These are phyloP conservation scores for Crotalaria pallida DNA, from an alignment of 306 rosid species.

Conservation along the genomic window DNA sequence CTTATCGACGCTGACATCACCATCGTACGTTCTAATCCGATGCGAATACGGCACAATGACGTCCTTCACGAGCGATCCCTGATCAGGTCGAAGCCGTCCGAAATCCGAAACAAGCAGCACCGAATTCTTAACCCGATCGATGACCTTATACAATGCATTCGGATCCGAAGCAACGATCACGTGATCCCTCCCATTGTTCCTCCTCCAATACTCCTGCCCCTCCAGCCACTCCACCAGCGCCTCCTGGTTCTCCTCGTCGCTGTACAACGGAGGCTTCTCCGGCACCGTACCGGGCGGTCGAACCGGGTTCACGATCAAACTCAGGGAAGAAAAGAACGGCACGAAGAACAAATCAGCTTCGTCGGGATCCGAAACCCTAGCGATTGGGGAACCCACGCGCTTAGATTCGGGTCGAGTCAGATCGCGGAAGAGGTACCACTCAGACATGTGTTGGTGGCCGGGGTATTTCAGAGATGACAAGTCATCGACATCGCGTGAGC, in stretches of 20 bases:
- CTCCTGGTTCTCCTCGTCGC: constrained; percentile 82
- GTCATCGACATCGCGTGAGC: constrained; percentile 14
- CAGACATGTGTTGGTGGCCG: constrained; percentile 96
- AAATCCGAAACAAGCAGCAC: constrained; percentile 79
- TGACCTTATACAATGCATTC: constrained; percentile 65
- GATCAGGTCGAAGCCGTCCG: constrained; percentile 70
- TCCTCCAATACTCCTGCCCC: constrained; percentile 75
- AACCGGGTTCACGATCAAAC: constrained; percentile 56
- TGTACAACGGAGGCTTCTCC: constrained; percentile 42
- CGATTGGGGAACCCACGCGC: constrained; percentile 51
- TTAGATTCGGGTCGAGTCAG: constrained; percentile 45
- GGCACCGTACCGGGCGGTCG: constrained; percentile 38
- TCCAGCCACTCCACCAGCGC: constrained; percentile 76
- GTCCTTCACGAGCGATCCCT: constrained; percentile 87
- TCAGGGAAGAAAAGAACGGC: constrained; percentile 78
- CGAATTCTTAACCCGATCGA: constrained; percentile 54
- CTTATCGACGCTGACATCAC: constrained; percentile 41
- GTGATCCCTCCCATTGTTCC: constrained; percentile 76
- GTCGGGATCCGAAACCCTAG: constrained; percentile 66
- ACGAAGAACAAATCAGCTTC: constrained; percentile 85
- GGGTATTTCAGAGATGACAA: constrained; percentile 54
- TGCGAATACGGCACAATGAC: constrained; percentile 83
- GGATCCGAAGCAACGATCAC: constrained; percentile 92
- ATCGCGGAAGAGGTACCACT: constrained; percentile 78
- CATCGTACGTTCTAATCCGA: constrained; percentile 49